Conservation (phyloP, 768 basidiomycete species). For the Clavulina sp. region DNA sequence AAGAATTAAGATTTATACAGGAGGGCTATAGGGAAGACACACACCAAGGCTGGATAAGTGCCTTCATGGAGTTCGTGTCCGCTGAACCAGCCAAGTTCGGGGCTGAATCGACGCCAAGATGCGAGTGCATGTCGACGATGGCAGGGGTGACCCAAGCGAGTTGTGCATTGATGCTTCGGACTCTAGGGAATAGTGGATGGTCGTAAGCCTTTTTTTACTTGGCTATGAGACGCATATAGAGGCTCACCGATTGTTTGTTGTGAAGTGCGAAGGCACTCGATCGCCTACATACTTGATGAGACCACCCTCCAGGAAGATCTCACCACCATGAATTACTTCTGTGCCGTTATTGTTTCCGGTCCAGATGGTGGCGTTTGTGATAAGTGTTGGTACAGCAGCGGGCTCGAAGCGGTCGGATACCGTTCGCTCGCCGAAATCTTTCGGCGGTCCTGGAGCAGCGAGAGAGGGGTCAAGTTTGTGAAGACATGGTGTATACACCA, state of each 20-base stretch:
- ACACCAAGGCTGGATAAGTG: slow-evolving; percentile 47
- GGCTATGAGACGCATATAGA: slow-evolving; percentile 27
- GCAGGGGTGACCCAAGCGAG: slow-evolving; percentile 56
- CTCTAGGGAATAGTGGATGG: no score
- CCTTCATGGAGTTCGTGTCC: slow-evolving; percentile 49
- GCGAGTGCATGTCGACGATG: slow-evolving; percentile 52
- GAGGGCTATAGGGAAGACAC: not conserved
- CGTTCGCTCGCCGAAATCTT: slow-evolving; percentile 17
- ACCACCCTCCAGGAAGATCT: not conserved
- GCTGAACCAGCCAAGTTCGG: slow-evolving; percentile 34
- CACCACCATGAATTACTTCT: slow-evolving; percentile 19
- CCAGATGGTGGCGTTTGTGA: slow-evolving; percentile 65
- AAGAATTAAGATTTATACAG: slow-evolving; percentile 8
- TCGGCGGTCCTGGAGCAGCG: slow-evolving; percentile 17
- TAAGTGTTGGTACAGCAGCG: slow-evolving; percentile 35
- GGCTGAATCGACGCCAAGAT: slow-evolving; percentile 51
- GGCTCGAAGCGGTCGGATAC: slow-evolving; percentile 37
- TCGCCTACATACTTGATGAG: not conserved
- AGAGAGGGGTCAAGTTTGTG: not conserved
- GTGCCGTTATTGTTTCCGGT: slow-evolving; percentile 45
- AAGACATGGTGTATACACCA: not conserved
- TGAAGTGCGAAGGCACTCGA: not conserved
- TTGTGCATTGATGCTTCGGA: slow-evolving; percentile 33
- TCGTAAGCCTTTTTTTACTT: slow-evolving; percentile 28
- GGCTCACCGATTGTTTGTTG: not conserved